Evolutionary conservation across 2,329 filamentous ascomycete species (phyloP).

Genomic region (Stagonosporopsis cucurbitacearum): DNA sequence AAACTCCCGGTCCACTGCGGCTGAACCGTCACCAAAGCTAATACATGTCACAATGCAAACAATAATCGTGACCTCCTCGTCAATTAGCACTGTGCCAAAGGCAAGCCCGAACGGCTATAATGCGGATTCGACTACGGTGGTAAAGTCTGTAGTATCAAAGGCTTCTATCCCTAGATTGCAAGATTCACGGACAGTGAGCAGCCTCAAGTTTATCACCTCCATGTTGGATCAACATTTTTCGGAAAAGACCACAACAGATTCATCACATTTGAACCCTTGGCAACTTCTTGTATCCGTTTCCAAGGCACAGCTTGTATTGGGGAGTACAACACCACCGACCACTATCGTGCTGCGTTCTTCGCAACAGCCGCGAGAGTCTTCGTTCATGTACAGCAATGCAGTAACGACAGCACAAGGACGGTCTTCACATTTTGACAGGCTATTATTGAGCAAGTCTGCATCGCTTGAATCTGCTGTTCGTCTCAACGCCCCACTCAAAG

Average conservation of each 20-base stretch:
- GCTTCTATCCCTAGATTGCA: neutral
- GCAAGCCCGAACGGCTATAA: neutral
- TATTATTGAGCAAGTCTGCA: neutral
- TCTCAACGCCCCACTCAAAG: neutral
- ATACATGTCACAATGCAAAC: neutral
- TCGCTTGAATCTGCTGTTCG: neutral
- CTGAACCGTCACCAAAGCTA: neutral
- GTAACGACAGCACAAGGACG: neutral
- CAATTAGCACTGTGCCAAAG: neutral
- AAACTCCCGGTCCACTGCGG: neutral
- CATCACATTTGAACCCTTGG: neutral
- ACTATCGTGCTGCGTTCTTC: neutral
- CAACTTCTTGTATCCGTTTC: neutral
- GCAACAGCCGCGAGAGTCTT: neutral
- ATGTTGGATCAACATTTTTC: neutral
- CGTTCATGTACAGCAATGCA: neutral
- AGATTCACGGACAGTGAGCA: neutral
- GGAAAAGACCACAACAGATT: neutral
- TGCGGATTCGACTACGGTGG: neutral
- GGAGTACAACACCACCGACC: neutral
- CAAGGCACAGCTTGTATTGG: neutral
- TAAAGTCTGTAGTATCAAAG: too few species aligned
- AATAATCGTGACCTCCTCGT: neutral
- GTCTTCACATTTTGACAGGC: neutral
- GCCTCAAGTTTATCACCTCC: neutral